Base-by-base conservation (phyloP, 371 early-diverging fungal species). In the Mucor plumbeus region DNA sequence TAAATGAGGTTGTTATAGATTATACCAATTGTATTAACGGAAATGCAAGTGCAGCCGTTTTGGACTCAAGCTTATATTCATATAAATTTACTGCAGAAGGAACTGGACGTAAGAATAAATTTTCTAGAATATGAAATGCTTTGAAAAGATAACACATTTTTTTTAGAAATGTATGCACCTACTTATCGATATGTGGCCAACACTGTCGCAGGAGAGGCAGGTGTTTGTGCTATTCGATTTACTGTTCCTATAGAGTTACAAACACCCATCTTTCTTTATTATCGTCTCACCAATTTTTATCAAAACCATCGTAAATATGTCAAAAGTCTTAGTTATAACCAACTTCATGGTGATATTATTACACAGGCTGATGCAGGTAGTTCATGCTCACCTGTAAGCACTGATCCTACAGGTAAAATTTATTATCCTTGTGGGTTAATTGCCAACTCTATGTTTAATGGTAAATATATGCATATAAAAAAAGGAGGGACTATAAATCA, bases 351-450 rank as follows among this genome's bases (percentile, higher is more conserved):
- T 33, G 84, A 87, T 54, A 70, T 61, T 8, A 70, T 84, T 34
- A 68, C 72, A 5, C 43, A 56, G 1, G n/a, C 59, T 1, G 81
- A 78, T 14, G 77, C 80, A 2, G 43, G 43, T 14, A 64, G 71
- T 41, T 76, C 77, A 1, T 76, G 74, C 59, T 56, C 82, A n/a
- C 75, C 83, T 40, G 75, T 84, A 1, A 73, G 65, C 14, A 65
- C 70, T 1, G 63, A 72, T n/a, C 65, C 76, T 40, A 71, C 59
- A 31, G 76, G 69, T 26, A 74, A 78, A 60, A 78, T 85, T 19
- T 90, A 89, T 66, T 98, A 96, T 76, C 98, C 98, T 19, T 97
- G 96, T 70, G 98, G 98, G 0, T 81, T 96, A 58, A 93, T 98
- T 71, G 94, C 97, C 10, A 95, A 97, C 73, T 94, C 95, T 0